Conservation (phyloP, 805 yeast genomes). For the Starmerella cellae region DNA sequence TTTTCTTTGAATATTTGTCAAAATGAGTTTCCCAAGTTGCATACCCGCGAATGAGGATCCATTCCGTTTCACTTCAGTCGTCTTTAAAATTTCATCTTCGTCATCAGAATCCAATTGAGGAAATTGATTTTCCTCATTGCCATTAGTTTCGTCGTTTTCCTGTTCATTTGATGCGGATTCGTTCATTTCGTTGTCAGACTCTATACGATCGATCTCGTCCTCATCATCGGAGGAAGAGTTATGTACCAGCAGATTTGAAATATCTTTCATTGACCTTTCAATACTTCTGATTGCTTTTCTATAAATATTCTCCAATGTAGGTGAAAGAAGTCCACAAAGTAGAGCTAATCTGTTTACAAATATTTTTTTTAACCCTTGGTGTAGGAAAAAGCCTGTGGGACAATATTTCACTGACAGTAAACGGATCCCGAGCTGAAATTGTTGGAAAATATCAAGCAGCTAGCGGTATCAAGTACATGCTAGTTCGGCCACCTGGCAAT, state of each 20-base stretch:
- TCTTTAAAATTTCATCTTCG: slow-evolving; percentile 12
- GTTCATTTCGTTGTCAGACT: slow-evolving; percentile 14
- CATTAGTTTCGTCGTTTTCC: neutral
- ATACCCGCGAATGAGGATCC: slow-evolving; percentile 76
- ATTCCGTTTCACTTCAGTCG: slow-evolving; percentile 23
- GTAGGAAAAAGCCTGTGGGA: too few species aligned
- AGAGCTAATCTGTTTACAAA: too few species aligned
- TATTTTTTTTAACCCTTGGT: too few species aligned
- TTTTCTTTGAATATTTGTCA: slow-evolving; percentile 60
- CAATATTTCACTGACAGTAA: too few species aligned
- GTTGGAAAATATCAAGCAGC: too few species aligned
- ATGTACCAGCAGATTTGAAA: slow-evolving; percentile 8
- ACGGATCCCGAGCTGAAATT: too few species aligned
- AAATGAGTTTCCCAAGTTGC: slow-evolving; percentile 63
- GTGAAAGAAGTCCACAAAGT: too few species aligned
- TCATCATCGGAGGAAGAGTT: slow-evolving; percentile 9
- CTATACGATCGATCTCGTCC: slow-evolving; percentile 7
- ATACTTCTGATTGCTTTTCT: neutral
- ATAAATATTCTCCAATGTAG: too few species aligned
- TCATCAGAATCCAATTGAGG: slow-evolving; percentile 35
- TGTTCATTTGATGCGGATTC: slow-evolving; percentile 8
- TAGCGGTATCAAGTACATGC: too few species aligned
- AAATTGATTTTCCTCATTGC: slow-evolving; percentile 23
- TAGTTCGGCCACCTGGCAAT: too few species aligned
- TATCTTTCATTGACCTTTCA: slow-evolving; percentile 7